A percentile compares a stretch with the other conserved stretches of the same genome.
Evolutionary conservation across 163 green algal species (phyloP).

Genomic region (Scenedesmus sp.): DNA sequence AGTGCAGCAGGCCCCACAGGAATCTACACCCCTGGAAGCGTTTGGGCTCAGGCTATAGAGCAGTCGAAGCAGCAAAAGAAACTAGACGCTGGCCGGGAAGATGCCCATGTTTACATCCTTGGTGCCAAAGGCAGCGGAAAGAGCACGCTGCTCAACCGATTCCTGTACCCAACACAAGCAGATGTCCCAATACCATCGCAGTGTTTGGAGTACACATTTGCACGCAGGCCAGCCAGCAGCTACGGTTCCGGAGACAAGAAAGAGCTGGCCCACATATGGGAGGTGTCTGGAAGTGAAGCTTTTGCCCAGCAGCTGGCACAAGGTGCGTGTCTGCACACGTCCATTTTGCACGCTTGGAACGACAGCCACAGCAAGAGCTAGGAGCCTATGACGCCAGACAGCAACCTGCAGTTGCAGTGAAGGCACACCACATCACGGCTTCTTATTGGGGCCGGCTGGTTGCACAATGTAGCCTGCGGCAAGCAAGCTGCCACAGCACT

Average conservation of each 20-base stretch:
- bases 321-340: conserved; percentile 45
- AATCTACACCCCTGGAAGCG: conserved; percentile 57
- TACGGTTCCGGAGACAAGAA: conserved; percentile 68
- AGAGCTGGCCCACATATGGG: conserved; percentile 86
- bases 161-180: conserved; percentile 71
- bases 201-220: conserved; percentile 64
- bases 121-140: conserved; percentile 72
- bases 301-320: conserved; percentile 69
- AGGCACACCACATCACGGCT: too few species aligned
- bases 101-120: conserved; percentile 77
- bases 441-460: too few species aligned
- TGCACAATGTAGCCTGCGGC: too few species aligned
- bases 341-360: conserved; percentile 68
- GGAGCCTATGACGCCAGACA: too few species aligned
- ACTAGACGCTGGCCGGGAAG: conserved; percentile 18
- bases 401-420: neutral
- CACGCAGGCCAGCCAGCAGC: conserved; percentile 61
- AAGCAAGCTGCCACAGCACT: too few species aligned
- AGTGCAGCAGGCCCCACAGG: neutral
- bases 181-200: conserved; percentile 62
- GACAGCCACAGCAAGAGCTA: conserved; percentile 53
- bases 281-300: conserved; percentile 75
- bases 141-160: conserved; percentile 78
- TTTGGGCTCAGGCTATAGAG: conserved; percentile 73
- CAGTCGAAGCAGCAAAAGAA: conserved; percentile 39